A percentile compares a stretch with the other conserved stretches of the same genome.
Conservation (phyloP, 352 stramenopile species). For the Plasmopara viticola region DNA sequence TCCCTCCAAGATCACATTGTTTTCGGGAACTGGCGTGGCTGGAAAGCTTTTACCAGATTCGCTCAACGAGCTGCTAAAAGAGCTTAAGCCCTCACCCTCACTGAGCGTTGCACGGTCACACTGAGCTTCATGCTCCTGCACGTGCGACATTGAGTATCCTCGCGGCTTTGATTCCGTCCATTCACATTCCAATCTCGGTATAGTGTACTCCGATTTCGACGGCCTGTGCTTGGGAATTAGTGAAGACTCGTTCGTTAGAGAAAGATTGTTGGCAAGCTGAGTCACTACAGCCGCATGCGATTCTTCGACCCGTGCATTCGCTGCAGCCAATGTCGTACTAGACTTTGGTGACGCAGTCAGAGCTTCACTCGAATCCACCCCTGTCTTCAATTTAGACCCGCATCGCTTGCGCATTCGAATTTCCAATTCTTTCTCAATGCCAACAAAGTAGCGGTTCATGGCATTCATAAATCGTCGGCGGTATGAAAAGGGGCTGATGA, state of each 20-base stretch:
- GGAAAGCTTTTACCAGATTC: constrained; percentile 19
- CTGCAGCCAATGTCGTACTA: constrained; percentile 2
- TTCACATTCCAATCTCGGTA: constrained; percentile 26
- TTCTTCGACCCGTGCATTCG: constrained; percentile 12
- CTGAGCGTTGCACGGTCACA: constrained; percentile 27
- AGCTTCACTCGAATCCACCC: constrained; percentile 3
- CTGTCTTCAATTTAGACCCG: constrained; percentile 22
- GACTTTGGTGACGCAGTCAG: constrained; percentile 3
- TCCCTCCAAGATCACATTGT: constrained; percentile 23
- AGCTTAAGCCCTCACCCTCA: constrained; percentile 42
- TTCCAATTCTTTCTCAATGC: constrained; percentile 70
- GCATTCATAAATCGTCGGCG: constrained; percentile 76
- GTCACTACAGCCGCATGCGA: constrained; percentile 25
- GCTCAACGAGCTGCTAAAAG: constrained; percentile 26
- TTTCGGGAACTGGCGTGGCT: constrained; percentile 14
- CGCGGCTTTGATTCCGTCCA: constrained; percentile 39
- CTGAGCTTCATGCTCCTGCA: constrained; percentile 25
- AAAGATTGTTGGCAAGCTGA: constrained; percentile 28
- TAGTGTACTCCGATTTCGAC: constrained; percentile 22
- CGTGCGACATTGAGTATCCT: constrained; percentile 42
- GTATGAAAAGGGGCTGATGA: constrained; percentile 79
- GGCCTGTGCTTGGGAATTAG: constrained; percentile 4
- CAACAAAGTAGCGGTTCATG: constrained; percentile 77
- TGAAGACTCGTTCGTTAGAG: constrained; percentile 20
- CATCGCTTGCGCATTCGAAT: constrained; percentile 56